phyloP scores from a whole-genome alignment of 2,329 filamentous ascomycete genomes.

The Fonsecaea multimorphosa region DNA sequence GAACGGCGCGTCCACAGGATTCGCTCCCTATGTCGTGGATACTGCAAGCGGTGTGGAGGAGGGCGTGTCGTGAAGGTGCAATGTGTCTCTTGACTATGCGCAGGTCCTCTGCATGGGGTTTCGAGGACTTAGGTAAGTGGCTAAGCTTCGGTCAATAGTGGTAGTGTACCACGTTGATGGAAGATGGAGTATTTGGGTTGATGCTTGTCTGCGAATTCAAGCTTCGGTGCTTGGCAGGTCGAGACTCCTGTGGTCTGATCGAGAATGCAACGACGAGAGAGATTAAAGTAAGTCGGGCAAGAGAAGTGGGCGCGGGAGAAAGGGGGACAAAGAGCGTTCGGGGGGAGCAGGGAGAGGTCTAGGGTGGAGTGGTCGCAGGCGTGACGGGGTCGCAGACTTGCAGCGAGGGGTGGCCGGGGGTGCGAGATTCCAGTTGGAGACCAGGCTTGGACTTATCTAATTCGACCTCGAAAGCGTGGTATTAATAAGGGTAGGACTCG shows the following conservation, averaged over 20 bases:
- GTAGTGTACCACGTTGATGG: slow-evolving; percentile 29
- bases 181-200: slow-evolving; percentile 23
- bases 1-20: not conserved
- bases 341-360: not conserved
- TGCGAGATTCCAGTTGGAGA: not conserved
- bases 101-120: not conserved
- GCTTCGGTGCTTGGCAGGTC: slow-evolving; percentile 36
- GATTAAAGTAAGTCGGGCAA: not conserved
- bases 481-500: no score
- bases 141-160: slow-evolving; percentile 34
- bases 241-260: slow-evolving; percentile 20
- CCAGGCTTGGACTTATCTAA: slow-evolving; percentile 1
- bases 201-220: slow-evolving; percentile 35
- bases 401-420: not conserved
- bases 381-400: not conserved
- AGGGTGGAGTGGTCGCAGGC: not conserved
- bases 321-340: not conserved
- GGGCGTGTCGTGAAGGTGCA: not conserved
- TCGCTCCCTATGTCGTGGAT: not conserved
- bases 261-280: not conserved
- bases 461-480: not conserved
- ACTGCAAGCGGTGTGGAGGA: not conserved
- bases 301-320: slow-evolving; percentile 5
- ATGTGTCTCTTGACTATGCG: not conserved
- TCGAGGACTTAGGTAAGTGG: slow-evolving; percentile 12